Percentiles rank a stretch among this genome's conserved stretches.
phyloP scores from a whole-genome alignment of 2,329 filamentous ascomycete genomes.

The Ophiostoma australiae region DNA sequence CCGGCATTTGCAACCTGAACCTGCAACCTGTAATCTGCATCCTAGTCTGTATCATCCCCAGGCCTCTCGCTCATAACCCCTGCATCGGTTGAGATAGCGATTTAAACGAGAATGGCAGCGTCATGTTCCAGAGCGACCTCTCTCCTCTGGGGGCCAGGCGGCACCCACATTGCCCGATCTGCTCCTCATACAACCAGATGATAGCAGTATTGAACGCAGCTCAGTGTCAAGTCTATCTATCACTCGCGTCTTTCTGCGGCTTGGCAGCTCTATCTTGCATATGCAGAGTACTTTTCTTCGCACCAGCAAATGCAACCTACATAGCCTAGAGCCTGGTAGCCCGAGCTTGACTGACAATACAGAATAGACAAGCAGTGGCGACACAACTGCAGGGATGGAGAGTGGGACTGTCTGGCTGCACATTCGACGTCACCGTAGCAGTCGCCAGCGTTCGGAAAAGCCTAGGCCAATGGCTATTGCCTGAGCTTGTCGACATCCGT shows the following conservation, averaged over 20 bases:
- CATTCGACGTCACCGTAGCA: slow-evolving; percentile 1
- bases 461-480: not conserved
- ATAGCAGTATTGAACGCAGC: not conserved
- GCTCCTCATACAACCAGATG: not conserved
- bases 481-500: not conserved
- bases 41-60: not conserved
- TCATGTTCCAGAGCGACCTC: not conserved
- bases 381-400: not conserved
- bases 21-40: not conserved
- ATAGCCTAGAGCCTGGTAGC: not conserved
- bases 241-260: not conserved
- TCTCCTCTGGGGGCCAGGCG: not conserved
- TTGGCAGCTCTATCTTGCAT: slow-evolving; percentile 6
- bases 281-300: not conserved
- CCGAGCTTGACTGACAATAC: not conserved
- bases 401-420: not conserved
- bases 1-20: too few species aligned
- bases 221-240: not conserved
- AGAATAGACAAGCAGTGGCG: not conserved
- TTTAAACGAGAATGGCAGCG: not conserved
- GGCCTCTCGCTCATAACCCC: not conserved
- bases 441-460: not conserved
- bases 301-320: not conserved
- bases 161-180: not conserved
- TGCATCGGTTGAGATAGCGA: not conserved